Base-by-base conservation (phyloP, 768 basidiomycete genomes). In the Russula sp. region DNA sequence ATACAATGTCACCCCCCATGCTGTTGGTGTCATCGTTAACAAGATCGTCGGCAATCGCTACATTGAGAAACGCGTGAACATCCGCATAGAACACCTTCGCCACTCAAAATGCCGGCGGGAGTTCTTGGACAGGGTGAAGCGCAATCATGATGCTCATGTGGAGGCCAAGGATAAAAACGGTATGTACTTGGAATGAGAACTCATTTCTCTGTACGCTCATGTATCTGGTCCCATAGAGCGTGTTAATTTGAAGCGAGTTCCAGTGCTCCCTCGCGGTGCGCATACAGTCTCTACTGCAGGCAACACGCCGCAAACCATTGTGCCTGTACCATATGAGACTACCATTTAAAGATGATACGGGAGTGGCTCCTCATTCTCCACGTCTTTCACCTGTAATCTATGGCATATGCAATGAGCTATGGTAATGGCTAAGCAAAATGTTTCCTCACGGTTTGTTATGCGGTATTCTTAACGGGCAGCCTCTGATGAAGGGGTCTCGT, bases 1-100 rank as follows among this genome's bases (percentile, higher is more conserved):
- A 68, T 98, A 97, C 86, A 99, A 99, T 78, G 94, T 99, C 66
- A 93, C 96, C 45, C 91, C 91, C 61, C 82, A 86, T 57, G 88
- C 93, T 53, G 95, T 98, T 69, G 95, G 96, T 74, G 89, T 99
- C 65, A 94, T 98, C 75, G 87, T 96, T 65, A 86, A 96, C 89
- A 99, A 99, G 78, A 83, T 98, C 72, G 96, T 99, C 72, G 96
- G 96, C 67, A 95, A 95, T 81, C 92, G 97, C 69, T 99, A 96
- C 87, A 78, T 99, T 60, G 94, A 98, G 81, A 99, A 99, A 83
- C 91, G 96, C 61, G 96, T 99, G 76, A 99, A 98, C 86, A 78
- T 97, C 79, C 90, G 92, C 66, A 83, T 94, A 70, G 96, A 98
- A 81, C 96, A 98, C 80, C 79, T 96, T 74, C 84, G 78, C 71